Conservation (phyloP, 495 filamentous ascomycete species). For the Trichoderma erinaceum region DNA sequence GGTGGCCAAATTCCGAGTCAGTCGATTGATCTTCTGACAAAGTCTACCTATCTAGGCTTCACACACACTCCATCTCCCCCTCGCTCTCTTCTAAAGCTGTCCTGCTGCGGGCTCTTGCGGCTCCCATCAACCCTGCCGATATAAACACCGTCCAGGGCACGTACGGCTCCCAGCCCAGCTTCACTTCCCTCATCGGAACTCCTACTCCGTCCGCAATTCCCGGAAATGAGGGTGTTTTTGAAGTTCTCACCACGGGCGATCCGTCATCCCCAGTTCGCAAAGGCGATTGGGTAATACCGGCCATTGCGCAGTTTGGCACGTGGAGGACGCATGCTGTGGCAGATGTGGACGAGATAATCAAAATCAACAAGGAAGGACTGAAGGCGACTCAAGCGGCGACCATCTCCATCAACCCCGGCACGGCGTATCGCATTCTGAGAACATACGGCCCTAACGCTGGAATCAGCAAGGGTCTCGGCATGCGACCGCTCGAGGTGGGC, state of each 20-base stretch:
- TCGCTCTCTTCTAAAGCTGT: constrained; percentile 67
- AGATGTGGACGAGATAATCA: constrained; percentile 55
- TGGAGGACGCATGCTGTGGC: constrained; percentile 85
- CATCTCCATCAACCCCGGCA: constrained; percentile 85
- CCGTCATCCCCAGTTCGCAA: constrained; percentile 42
- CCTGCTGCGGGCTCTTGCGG: constrained; percentile 62
- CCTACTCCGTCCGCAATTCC: constrained; percentile 50
- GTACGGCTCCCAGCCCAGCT: constrained; percentile 79
- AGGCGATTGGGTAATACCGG: constrained; percentile 93
- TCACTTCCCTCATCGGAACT: constrained; percentile 69
- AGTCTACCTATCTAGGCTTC: too few species aligned
- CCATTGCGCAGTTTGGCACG: constrained; percentile 71
- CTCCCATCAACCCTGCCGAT: constrained; percentile 94
- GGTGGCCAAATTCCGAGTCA: too few species aligned
- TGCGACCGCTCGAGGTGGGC: constrained; percentile 20
- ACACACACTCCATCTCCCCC: constrained; percentile 76
- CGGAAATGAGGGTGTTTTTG: constrained; percentile 90
- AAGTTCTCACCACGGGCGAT: constrained; percentile 63
- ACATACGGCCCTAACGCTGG: constrained; percentile 59
- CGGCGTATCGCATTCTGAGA: constrained; percentile 84
- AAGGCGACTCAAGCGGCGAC: constrained; percentile 72
- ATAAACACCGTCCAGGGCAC: constrained; percentile 91
- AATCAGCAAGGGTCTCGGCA: constrained; percentile 23
- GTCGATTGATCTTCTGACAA: too few species aligned
- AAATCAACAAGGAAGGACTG: constrained; percentile 61